phyloP scores from a whole-genome alignment of 306 rosid genomes.

The Vigna angularis region DNA sequence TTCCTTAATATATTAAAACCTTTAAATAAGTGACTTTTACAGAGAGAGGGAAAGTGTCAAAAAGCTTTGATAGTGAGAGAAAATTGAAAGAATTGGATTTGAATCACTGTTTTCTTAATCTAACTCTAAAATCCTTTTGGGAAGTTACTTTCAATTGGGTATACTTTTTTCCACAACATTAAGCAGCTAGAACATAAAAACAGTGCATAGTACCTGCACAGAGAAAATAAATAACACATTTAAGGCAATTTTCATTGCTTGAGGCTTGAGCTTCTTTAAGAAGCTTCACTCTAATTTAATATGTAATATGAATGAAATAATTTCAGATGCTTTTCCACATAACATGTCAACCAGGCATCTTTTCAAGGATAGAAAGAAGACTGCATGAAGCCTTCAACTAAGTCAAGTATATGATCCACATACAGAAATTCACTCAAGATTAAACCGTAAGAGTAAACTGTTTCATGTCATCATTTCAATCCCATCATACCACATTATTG shows the following conservation, averaged over 20 bases:
- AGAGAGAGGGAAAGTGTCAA: too few species aligned
- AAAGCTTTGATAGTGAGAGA: too few species aligned
- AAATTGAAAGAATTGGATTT: too few species aligned
- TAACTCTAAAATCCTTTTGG: too few species aligned
- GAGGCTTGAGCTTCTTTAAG: conserved; percentile 1
- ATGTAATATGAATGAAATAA: not conserved
- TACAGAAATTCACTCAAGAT: conserved; percentile 1
- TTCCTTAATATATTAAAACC: too few species aligned
- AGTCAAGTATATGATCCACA: conserved; percentile 9
- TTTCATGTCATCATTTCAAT: not conserved
- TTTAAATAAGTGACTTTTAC: too few species aligned
- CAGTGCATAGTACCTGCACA: not conserved
- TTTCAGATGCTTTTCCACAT: not conserved
- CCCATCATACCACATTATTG: not conserved
- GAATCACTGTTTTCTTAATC: too few species aligned
- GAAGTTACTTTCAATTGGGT: too few species aligned
- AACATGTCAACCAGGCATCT: not conserved
- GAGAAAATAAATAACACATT: conserved; percentile 39
- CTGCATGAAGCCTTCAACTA: conserved; percentile 5
- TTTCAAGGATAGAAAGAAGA: not conserved
- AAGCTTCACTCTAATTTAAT: conserved; percentile 8
- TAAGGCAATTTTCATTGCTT: not conserved
- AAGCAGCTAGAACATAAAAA: too few species aligned
- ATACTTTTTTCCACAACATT: too few species aligned
- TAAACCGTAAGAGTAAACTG: not conserved